Percentiles rank a stretch among this genome's conserved stretches.
These are phyloP conservation scores for Xylaria bambusicola DNA, from an alignment of 495 filamentous ascomycete genomes.

Conservation along the genomic window DNA sequence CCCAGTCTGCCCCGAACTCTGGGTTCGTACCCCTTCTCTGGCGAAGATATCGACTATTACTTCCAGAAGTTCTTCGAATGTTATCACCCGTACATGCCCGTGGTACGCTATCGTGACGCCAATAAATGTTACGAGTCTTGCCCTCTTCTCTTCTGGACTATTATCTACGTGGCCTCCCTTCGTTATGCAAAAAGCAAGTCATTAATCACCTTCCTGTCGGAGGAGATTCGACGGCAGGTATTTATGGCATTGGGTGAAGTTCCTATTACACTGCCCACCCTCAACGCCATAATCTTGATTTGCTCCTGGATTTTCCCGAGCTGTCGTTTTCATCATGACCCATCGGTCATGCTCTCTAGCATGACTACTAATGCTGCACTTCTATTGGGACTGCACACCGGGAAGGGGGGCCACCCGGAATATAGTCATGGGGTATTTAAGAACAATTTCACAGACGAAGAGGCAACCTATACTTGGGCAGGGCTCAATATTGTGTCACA, in stretches of 20 bases:
- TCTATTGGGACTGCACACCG: constrained; percentile 45
- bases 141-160: constrained; percentile 46
- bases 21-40: constrained; percentile 47
- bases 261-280: constrained; percentile 39
- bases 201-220: constrained; percentile 43
- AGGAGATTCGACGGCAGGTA: constrained; percentile 41
- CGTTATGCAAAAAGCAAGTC: constrained; percentile 43
- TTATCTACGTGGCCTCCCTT: constrained; percentile 45
- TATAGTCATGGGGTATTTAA: constrained; percentile 36
- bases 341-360: constrained; percentile 41
- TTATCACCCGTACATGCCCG: constrained; percentile 48
- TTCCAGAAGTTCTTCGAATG: constrained; percentile 49
- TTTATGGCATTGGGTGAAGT: constrained; percentile 36
- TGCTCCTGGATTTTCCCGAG: constrained; percentile 45
- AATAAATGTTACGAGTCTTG: constrained; percentile 42
- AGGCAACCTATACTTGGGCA: constrained; percentile 47
- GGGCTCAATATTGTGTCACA: constrained; percentile 48
- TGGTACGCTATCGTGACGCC: constrained; percentile 40
- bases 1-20: constrained; percentile 39
- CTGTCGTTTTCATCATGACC: constrained; percentile 46
- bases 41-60: constrained; percentile 49
- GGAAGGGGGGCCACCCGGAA: constrained; percentile 43
- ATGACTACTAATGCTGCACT: constrained; percentile 44
- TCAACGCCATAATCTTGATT: constrained; percentile 46
- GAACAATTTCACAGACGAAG: constrained; percentile 43